Percentiles rank a stretch among this genome's conserved stretches.
phyloP scores from a whole-genome alignment of 176 grass and related monocot genomes.

The Aegilops speltoides region DNA sequence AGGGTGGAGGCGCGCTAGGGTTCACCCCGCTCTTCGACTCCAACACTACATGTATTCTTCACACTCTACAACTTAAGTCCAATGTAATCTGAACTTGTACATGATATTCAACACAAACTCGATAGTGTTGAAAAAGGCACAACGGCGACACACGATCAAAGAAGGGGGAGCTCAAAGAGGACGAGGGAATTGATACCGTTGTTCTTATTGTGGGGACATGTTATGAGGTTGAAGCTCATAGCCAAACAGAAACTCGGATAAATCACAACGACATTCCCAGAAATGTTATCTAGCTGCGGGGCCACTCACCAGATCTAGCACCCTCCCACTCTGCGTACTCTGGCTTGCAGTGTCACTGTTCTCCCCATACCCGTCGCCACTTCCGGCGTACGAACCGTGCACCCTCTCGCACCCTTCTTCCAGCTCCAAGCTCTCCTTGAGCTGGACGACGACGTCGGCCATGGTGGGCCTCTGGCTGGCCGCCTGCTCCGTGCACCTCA shows the following conservation, averaged over 20 bases:
- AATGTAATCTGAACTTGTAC: too few species aligned
- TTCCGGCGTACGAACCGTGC: background rate
- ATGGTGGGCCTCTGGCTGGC: slow-evolving; percentile 51
- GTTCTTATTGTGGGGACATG: too few species aligned
- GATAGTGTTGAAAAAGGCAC: too few species aligned
- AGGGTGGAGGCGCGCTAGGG: too few species aligned
- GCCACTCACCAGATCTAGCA: background rate
- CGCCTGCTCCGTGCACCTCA: slow-evolving; percentile 27
- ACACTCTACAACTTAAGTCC: too few species aligned
- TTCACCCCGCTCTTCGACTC: too few species aligned
- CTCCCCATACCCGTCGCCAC: background rate
- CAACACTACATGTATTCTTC: too few species aligned
- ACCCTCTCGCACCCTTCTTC: slow-evolving; percentile 13
- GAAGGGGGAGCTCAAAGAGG: too few species aligned
- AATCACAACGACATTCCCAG: background rate
- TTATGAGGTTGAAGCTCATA: too few species aligned
- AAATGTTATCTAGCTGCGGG: slow-evolving; percentile 9
- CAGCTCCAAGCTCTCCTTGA: slow-evolving; percentile 63
- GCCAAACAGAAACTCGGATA: background rate
- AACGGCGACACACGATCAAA: too few species aligned
- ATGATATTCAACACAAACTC: too few species aligned
- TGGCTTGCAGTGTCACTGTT: background rate
- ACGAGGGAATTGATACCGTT: too few species aligned
- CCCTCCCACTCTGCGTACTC: background rate
- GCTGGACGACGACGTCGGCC: slow-evolving; percentile 40